Percentiles rank a stretch among this genome's conserved stretches.
phyloP scores from a whole-genome alignment of 495 filamentous ascomycete genomes.

The Tetracladium setigerum region DNA sequence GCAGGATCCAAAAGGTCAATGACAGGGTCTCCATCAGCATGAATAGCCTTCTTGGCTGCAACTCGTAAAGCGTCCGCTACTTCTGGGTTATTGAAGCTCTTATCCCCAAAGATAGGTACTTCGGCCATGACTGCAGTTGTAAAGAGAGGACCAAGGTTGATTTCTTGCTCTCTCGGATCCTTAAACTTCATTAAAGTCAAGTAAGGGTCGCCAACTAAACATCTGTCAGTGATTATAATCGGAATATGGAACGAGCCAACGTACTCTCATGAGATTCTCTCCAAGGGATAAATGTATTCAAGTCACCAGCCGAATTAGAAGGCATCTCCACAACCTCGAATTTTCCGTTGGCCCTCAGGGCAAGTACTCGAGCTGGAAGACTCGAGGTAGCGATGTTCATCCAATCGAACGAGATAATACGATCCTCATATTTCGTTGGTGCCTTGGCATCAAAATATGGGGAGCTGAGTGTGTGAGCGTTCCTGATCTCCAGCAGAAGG shows the following conservation, averaged over 20 bases:
- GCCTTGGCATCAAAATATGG: slow-evolving; percentile 34
- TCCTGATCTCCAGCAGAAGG: slow-evolving; percentile 42
- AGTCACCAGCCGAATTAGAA: slow-evolving; percentile 40
- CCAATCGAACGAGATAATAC: slow-evolving; percentile 84
- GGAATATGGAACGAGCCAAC: slow-evolving; percentile 1
- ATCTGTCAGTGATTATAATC: slow-evolving; percentile 14
- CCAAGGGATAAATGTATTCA: slow-evolving; percentile 33
- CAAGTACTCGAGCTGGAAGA: slow-evolving; percentile 57
- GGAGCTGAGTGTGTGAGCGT: slow-evolving; percentile 45
- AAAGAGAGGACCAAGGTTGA: slow-evolving; percentile 35
- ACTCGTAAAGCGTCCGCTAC: slow-evolving; percentile 19
- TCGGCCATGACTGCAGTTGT: slow-evolving; percentile 34
- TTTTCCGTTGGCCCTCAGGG: slow-evolving; percentile 58
- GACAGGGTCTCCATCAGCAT: slow-evolving; percentile 13
- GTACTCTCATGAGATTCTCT: slow-evolving; percentile 22
- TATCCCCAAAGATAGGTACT: slow-evolving; percentile 35
- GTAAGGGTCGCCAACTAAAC: slow-evolving; percentile 33
- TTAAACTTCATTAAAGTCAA: slow-evolving; percentile 39
- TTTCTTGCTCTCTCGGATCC: slow-evolving; percentile 27
- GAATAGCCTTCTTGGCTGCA: slow-evolving; percentile 28
- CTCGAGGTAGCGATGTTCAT: slow-evolving; percentile 53
- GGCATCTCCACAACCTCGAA: slow-evolving; percentile 61
- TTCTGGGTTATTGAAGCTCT: slow-evolving; percentile 14
- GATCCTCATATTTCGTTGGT: slow-evolving; percentile 42
- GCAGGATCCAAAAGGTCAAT: slow-evolving; percentile 22